Evolutionary conservation across 2,329 filamentous ascomycete species (phyloP).

Genomic region (Phialophora tarda): DNA sequence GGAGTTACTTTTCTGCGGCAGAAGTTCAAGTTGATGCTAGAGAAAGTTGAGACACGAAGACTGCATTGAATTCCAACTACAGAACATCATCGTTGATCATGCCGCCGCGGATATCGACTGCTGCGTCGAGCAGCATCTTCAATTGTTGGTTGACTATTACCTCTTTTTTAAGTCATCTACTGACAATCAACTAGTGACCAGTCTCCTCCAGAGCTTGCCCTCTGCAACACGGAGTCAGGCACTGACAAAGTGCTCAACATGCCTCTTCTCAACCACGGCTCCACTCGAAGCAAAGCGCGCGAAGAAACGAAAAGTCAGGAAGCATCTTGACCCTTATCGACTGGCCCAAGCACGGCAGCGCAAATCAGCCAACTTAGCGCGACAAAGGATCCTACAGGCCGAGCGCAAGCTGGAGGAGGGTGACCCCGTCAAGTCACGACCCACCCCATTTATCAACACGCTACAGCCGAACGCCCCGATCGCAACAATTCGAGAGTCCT

Average conservation of each 20-base stretch:
- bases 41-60: slow-evolving; percentile 16
- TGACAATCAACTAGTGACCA: slow-evolving; percentile 34
- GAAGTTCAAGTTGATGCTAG: neutral
- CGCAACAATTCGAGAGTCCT: slow-evolving; percentile 34
- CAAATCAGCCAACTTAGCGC: slow-evolving; percentile 79
- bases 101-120: slow-evolving; percentile 32
- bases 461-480: slow-evolving; percentile 55
- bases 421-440: slow-evolving; percentile 76
- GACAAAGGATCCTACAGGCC: slow-evolving; percentile 71
- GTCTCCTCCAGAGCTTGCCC: slow-evolving; percentile 38
- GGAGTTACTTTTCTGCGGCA: slow-evolving; percentile 31
- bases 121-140: slow-evolving; percentile 32
- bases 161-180: neutral
- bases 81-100: slow-evolving; percentile 24
- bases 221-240: slow-evolving; percentile 30
- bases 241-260: slow-evolving; percentile 39
- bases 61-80: slow-evolving; percentile 16
- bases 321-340: slow-evolving; percentile 72
- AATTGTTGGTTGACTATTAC: slow-evolving; percentile 26
- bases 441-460: slow-evolving; percentile 82
- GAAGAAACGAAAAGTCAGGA: slow-evolving; percentile 34
- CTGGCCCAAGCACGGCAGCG: slow-evolving; percentile 80
- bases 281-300: slow-evolving; percentile 54
- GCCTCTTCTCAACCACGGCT: slow-evolving; percentile 52
- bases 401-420: slow-evolving; percentile 71